Percentiles rank a stretch among this genome's conserved stretches.
Evolutionary conservation across 768 basidiomycete species (phyloP).

Genomic region (Amanita subjunquillea): DNA sequence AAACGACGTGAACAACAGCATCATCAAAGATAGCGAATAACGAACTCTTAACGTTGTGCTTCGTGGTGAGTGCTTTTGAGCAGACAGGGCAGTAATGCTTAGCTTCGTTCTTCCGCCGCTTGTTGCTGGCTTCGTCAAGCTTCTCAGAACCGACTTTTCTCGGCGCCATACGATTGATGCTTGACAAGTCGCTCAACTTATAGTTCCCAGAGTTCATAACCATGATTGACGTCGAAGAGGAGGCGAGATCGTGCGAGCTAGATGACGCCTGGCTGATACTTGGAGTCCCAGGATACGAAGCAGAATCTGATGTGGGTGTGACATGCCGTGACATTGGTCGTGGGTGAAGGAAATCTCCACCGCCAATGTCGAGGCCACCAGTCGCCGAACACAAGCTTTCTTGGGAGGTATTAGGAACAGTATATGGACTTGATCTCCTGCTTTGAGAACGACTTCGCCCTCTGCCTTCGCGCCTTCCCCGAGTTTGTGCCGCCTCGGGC

Average conservation of each 20-base stretch:
- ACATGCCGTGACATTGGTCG: background rate
- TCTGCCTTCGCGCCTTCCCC: conserved; percentile 1
- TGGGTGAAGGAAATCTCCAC: background rate
- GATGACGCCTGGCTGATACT: background rate
- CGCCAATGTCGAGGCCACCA: background rate
- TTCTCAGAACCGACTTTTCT: conserved; percentile 4
- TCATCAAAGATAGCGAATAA: background rate
- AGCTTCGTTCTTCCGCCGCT: conserved; percentile 1
- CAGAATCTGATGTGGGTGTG: background rate
- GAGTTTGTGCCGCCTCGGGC: background rate
- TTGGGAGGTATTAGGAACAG: background rate
- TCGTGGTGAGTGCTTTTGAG: background rate
- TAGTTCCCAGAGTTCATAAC: background rate
- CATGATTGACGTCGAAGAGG: background rate
- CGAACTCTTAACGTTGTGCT: conserved; percentile 4
- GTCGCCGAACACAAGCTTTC: background rate
- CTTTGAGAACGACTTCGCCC: background rate
- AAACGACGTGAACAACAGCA: background rate
- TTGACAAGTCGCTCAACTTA: background rate
- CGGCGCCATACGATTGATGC: background rate
- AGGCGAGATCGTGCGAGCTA: background rate
- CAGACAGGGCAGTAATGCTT: background rate
- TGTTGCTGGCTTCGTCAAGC: conserved; percentile 1
- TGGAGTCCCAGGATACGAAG: background rate
- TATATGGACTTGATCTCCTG: conserved; percentile 4